These are phyloP conservation scores for Leavenworthia alabamica DNA, from an alignment of 345 rosid species.

Conservation along the genomic window DNA sequence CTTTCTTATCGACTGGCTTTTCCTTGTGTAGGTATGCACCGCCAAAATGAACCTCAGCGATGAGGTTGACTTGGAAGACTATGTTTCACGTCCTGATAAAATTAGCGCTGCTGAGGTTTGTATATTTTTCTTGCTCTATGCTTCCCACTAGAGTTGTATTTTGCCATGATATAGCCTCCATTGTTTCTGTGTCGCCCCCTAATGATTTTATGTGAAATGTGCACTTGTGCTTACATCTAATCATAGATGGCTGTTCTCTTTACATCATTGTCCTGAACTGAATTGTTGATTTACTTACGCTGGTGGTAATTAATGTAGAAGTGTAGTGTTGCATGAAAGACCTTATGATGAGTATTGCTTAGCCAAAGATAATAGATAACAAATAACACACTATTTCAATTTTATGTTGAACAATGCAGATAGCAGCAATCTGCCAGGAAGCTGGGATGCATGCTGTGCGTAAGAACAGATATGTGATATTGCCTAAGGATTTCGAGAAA, in stretches of 20 bases:
- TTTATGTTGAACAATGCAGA: slow-evolving; percentile 37
- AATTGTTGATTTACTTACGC: not conserved
- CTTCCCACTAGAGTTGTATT: not conserved
- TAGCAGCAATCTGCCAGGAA: slow-evolving; percentile 96
- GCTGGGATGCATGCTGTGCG: slow-evolving; percentile 99
- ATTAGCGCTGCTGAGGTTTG: slow-evolving; percentile 99
- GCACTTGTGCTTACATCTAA: slow-evolving; percentile 1
- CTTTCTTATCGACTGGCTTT: not conserved
- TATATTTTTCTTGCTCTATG: slow-evolving; percentile 17
- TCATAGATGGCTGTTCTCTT: not conserved
- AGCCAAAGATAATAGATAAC: not conserved
- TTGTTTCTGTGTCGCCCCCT: not conserved
- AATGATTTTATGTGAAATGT: not conserved
- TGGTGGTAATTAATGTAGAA: not conserved
- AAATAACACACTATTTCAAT: not conserved
- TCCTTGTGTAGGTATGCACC: slow-evolving; percentile 76
- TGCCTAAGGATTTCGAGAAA: slow-evolving; percentile 96
- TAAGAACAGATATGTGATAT: slow-evolving; percentile 92
- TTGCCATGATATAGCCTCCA: not conserved
- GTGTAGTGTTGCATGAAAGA: not conserved
- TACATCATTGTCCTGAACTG: not conserved
- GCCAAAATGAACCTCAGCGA: slow-evolving; percentile 93
- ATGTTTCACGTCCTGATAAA: slow-evolving; percentile 96
- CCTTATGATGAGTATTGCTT: not conserved
- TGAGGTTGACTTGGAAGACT: slow-evolving; percentile 98